phyloP scores from a whole-genome alignment of 2,329 filamentous ascomycete species.

The Fusarium floridanum region DNA sequence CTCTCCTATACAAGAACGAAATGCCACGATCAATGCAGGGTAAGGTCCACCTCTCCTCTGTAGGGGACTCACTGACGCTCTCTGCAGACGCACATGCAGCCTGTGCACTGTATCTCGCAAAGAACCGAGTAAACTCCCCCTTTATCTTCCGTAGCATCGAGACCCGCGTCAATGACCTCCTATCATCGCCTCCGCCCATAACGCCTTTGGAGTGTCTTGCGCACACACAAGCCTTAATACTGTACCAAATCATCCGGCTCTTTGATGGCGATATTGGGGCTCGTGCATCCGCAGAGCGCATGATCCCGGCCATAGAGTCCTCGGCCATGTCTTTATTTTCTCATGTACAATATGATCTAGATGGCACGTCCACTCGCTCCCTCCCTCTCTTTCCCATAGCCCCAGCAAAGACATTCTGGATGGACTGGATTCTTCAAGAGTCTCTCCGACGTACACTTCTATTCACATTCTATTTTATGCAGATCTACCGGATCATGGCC shows the following conservation, averaged over 20 bases:
- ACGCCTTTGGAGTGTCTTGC: conserved; percentile 52
- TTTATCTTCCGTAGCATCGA: conserved; percentile 64
- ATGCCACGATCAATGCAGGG: conserved; percentile 67
- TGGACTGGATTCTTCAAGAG: conserved; percentile 65
- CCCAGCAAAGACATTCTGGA: conserved; percentile 61
- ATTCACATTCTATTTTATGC: conserved; percentile 60
- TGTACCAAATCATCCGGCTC: conserved; percentile 64
- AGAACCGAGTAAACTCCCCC: conserved; percentile 60
- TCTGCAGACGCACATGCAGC: conserved; percentile 63
- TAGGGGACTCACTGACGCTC: conserved; percentile 3
- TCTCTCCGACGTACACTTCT: conserved; percentile 66
- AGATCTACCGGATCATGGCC: conserved; percentile 53
- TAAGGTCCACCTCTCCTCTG: conserved; percentile 32
- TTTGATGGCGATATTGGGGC: conserved; percentile 64
- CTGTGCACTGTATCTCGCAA: conserved; percentile 66
- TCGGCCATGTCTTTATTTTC: conserved; percentile 50
- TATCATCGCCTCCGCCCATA: conserved; percentile 51
- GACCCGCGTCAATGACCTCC: conserved; percentile 58
- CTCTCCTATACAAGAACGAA: conserved; percentile 60
- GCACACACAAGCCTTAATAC: conserved; percentile 61
- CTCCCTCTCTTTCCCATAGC: conserved; percentile 54
- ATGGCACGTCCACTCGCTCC: conserved; percentile 12
- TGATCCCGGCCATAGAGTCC: conserved; percentile 50
- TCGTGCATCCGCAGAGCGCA: conserved; percentile 54
- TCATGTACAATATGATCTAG: conserved; percentile 50